Base-by-base conservation (phyloP, 129 eudicot species). In the Apium graveolens region DNA sequence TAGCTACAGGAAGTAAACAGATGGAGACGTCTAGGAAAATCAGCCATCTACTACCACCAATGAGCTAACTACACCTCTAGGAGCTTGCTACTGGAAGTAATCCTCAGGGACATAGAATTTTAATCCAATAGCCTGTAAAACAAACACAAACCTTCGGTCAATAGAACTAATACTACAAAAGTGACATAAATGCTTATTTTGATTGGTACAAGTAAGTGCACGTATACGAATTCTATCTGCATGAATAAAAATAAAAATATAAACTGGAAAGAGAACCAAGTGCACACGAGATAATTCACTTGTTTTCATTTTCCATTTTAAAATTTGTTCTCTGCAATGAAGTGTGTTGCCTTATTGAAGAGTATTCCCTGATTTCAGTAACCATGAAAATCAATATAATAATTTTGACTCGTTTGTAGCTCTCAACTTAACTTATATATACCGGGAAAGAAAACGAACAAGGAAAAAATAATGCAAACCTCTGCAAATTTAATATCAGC, bases 401-500 rank as follows among this genome's bases (percentile, higher is more conserved):
- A 32, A 1, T 14, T 66, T 7, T 14, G 7, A 32, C 39, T 16
- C 6, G 1, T 27, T 31, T 65, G 18, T 14, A 65, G 70, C 37
- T 63, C 37, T 27, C 18, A 63, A 63, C 7, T 17, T 7, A 63
- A 63, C 37, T 63, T 63, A 0, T 2, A 9, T 29, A 11, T 63
- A 27, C 11, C 20, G 16, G 11, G 26, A 10, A 60, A 3, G 27
- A 26, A 66, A 12, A 29, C 0, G 5, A 66, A 29, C 0, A 66
- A 5, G 24, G 4, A 6, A 65, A 31, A 4, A 31, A 17, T 29
- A 0, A 65, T 66, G 41, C 24, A 66, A 17, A 93, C 98, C 97
- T 91, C 77, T 60, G 98, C 98, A 65, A 95, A 95, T 81, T 88
- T 90, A 55, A 85, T 90, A 81, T 95, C 98, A 70, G 98, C 96